These are phyloP conservation scores for Lonicera japonica DNA, from an alignment of 129 eudicot genomes.

Conservation along the genomic window DNA sequence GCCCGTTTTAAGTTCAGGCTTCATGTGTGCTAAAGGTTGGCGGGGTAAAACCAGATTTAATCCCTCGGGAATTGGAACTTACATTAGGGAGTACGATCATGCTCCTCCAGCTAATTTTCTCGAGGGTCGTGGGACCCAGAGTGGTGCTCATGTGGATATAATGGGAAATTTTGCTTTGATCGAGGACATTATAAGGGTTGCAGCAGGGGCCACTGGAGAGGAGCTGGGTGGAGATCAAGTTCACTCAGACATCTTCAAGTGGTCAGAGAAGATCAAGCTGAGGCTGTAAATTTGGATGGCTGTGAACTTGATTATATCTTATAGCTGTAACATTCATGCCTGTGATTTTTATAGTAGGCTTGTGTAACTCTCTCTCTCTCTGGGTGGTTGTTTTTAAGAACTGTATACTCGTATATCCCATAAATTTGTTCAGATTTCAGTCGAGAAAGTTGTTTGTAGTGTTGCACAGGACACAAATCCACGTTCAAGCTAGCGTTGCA, in stretches of 20 bases:
- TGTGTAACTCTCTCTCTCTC: too few species aligned
- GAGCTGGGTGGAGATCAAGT: constrained; percentile 92
- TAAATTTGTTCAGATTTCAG: too few species aligned
- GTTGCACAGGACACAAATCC: too few species aligned
- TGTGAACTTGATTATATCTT: background rate
- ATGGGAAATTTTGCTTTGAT: constrained; percentile 95
- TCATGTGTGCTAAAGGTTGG: constrained; percentile 97
- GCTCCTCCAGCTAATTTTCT: constrained; percentile 85
- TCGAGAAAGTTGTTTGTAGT: too few species aligned
- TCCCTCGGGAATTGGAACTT: constrained; percentile 76
- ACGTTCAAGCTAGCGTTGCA: too few species aligned
- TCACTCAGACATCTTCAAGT: constrained; percentile 70
- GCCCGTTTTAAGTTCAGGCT: constrained; percentile 86
- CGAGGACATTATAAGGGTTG: constrained; percentile 81
- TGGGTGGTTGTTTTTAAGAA: too few species aligned
- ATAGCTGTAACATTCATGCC: too few species aligned
- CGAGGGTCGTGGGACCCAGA: constrained; percentile 94
- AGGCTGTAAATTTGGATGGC: constrained; percentile 19
- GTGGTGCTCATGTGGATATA: constrained; percentile 96
- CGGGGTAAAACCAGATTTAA: constrained; percentile 93
- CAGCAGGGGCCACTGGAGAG: constrained; percentile 85
- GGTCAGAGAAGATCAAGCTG: constrained; percentile 74
- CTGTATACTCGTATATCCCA: too few species aligned
- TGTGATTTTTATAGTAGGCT: too few species aligned
- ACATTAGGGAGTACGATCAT: constrained; percentile 74